Evolutionary conservation across 352 stramenopile species (phyloP), one percentile per base, ranked within the genome.

Genomic region (Pythium volutum): DNA sequence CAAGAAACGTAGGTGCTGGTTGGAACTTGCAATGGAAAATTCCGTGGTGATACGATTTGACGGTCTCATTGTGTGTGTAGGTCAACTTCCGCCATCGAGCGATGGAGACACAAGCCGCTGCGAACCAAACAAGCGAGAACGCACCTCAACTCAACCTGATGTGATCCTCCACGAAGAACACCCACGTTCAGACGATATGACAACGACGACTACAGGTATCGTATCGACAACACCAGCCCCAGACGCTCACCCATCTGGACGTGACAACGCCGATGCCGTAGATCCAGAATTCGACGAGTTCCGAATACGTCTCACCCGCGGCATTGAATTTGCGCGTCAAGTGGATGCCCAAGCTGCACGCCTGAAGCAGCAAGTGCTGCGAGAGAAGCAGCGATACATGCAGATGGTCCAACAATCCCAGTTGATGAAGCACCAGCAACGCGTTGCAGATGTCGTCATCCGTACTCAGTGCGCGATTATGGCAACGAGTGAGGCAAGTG

Each of bases 221-320:
- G 38, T 38, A 38, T 11, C 15, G 26, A 4, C 27, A 22, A n/a
- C n/a, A n/a, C n/a, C n/a, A n/a, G 36, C 27, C 10, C 7, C 46
- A 38, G 38, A 16, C 38, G 9, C 26, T 29, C 46, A 38, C 25
- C 46, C 11, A 52, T 26, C 25, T 23, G 25, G 36, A 55, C 36
- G 33, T 5, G 26, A 47, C 18, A 36, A n/a, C 7, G 54, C 31
- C 8, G 15, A 26, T 16, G 49, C 34, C 8, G 23, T 34, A 20
- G 51, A 58, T 36, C 25, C 53, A 15, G 55, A 68, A 29, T 73
- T 86, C 33, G 76, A 88, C 33, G 71, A 74, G 33, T 89, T 88
- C 46, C 78, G 78, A 75, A 91, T 88, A 89, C 76, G 72, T 69
- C 42, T 91, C 62, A 67, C 64, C 38, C 79, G 74, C 7, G 85